A percentile compares a stretch with the other conserved stretches of the same genome.
Evolutionary conservation across 768 basidiomycete genomes (phyloP).

Genomic region (Tylopilus cervinicoccineus): DNA sequence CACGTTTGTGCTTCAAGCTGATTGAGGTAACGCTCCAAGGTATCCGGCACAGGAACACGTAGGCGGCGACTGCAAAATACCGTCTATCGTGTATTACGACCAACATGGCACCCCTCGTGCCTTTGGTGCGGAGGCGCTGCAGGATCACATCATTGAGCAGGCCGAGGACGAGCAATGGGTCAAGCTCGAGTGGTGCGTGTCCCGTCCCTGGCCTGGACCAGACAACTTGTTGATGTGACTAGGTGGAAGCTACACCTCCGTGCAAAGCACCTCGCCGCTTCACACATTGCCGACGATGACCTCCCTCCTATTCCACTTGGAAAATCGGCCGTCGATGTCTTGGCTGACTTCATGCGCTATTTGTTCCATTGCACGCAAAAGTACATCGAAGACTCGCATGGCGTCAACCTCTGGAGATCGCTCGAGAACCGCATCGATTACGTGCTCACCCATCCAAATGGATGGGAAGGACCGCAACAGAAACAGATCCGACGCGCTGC

Average conservation of each 20-base stretch:
- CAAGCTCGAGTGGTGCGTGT: constrained; percentile 42
- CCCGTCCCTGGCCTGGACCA: neutral
- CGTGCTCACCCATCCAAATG: constrained; percentile 60
- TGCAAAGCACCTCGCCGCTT: constrained; percentile 30
- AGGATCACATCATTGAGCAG: constrained; percentile 35
- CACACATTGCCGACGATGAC: constrained; percentile 31
- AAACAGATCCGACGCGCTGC: constrained; percentile 53
- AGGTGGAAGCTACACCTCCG: constrained; percentile 40
- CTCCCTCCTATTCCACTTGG: constrained; percentile 40
- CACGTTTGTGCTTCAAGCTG: constrained; percentile 3
- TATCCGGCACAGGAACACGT: constrained; percentile 42
- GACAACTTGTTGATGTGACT: neutral
- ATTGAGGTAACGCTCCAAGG: constrained; percentile 13
- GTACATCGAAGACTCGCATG: constrained; percentile 49
- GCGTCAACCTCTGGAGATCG: constrained; percentile 42
- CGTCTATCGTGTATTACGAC: constrained; percentile 47
- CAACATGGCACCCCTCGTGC: constrained; percentile 35
- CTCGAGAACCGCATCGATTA: constrained; percentile 43
- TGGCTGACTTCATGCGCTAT: constrained; percentile 47
- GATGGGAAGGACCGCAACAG: constrained; percentile 62
- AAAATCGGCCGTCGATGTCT: constrained; percentile 40
- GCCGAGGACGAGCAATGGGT: constrained; percentile 44
- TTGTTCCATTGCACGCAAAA: constrained; percentile 39
- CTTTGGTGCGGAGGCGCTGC: constrained; percentile 43
- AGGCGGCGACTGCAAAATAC: constrained; percentile 46